phyloP scores from a whole-genome alignment of 148 eudicot species.

The Vaccinium darrowii region DNA sequence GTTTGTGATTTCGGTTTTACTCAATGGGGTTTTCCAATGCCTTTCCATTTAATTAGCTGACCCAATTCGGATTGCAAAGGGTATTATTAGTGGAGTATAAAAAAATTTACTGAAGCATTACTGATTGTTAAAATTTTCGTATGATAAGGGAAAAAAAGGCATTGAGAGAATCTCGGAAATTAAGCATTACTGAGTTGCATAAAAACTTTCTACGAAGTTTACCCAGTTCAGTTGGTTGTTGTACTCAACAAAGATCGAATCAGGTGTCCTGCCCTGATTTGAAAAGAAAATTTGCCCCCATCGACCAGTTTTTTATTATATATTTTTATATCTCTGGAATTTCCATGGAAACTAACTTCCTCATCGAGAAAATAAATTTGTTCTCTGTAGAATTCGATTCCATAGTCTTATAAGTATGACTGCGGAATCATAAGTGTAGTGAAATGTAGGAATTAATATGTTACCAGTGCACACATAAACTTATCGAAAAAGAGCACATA shows the following conservation, averaged over 20 bases:
- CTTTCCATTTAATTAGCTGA: neutral
- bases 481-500: neutral
- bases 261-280: neutral
- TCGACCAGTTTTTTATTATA: neutral
- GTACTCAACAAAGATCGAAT: too few species aligned
- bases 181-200: neutral
- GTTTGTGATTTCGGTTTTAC: neutral
- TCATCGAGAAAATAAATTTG: neutral
- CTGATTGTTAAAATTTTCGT: too few species aligned
- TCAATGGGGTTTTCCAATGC: neutral
- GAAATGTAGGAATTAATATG: neutral
- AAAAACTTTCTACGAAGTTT: neutral
- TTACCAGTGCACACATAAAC: neutral
- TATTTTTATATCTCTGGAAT: neutral
- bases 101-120: neutral
- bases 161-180: too few species aligned
- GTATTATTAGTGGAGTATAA: neutral
- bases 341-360: neutral
- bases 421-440: neutral
- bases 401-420: neutral
- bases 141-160: too few species aligned
- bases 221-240: neutral
- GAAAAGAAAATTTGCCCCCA: neutral
- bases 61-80: neutral
- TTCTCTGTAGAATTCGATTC: neutral